Evolutionary conservation across 768 basidiomycete genomes (phyloP), one percentile per base, ranked within the genome.

Genomic region (Lactarius evosmus): DNA sequence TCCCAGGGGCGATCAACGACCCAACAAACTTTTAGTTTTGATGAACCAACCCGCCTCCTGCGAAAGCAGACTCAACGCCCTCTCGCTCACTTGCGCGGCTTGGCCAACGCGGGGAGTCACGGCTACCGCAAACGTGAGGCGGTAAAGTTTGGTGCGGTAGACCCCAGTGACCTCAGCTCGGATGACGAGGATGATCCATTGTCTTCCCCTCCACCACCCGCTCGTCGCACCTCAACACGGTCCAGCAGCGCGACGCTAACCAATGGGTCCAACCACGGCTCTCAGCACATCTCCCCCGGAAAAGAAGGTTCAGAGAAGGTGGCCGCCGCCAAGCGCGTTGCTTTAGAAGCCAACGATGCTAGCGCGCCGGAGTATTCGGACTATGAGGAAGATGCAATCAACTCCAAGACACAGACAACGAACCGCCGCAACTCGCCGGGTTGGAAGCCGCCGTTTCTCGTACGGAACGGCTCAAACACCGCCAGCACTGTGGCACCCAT

Each of bases 381-480:
- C 51, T 67, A 66, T 41, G 76, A 77, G 60, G 66, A 66, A 34
- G 72, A 72, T 25, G 74, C 74, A 36, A 70, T 75, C 33, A 68
- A 66, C 8, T 62, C 62, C 2, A 54, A 55, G 7, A 62, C 56
- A 2, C 27, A 54, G 3, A 41, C 56, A 25, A 50, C 50, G 4
- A 36, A 41, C 44, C 34, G 62, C n/a, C 66, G 69, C 22, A 65
- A 75, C 57, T 66, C 50, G 30, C 70, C 72, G 0, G 72, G 71
- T 12, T 85, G 84, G 83, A 78, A 74, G 22, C 84, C 85, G 0
- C 80, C 70, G 0, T 85, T 85, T 70, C 71, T 84, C 61, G 72
- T 76, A 46, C 78, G 79, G 8, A 77, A 80, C 61, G 69, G 33
- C 51, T 33, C 60, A 7, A 46, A 22, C 60, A 50, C 30, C 33